Evolutionary conservation across 2,329 filamentous ascomycete genomes (phyloP).

Genomic region (Thyridium curvatum): DNA sequence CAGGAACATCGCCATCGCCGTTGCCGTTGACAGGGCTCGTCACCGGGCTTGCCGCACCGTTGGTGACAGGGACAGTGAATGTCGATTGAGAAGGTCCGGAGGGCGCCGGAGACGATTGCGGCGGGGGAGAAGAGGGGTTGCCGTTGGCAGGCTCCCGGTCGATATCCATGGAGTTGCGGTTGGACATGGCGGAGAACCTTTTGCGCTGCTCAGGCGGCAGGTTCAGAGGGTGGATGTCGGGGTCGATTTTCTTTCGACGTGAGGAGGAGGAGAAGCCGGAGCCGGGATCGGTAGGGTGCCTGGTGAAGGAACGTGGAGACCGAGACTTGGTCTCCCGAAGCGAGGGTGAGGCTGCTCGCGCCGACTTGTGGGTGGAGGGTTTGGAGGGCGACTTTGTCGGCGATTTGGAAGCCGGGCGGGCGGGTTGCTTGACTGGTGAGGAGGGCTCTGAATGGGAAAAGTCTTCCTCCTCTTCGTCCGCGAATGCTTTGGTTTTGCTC

Average conservation of each 20-base stretch:
- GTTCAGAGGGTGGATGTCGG: constrained; percentile 80
- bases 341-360: constrained; percentile 20
- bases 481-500: constrained; percentile 27
- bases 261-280: constrained; percentile 29
- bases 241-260: constrained; percentile 52
- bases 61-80: constrained; percentile 48
- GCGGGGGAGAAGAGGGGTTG: constrained; percentile 18
- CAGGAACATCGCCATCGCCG: constrained; percentile 45
- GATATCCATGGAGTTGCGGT: constrained; percentile 68
- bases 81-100: constrained; percentile 13
- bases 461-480: constrained; percentile 27
- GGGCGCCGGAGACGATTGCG: constrained; percentile 27
- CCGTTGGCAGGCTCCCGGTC: constrained; percentile 56
- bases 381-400: constrained; percentile 20
- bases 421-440: constrained; percentile 12
- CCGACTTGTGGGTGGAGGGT: constrained; percentile 18
- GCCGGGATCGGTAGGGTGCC: constrained; percentile 41
- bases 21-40: constrained; percentile 35
- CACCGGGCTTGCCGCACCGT: constrained; percentile 22
- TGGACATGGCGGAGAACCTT: constrained; percentile 63
- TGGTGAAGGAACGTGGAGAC: constrained; percentile 31
- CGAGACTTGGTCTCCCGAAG: constrained; percentile 29
- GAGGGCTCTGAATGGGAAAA: constrained; percentile 24
- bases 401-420: constrained; percentile 9
- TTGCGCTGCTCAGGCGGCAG: constrained; percentile 84